These are phyloP conservation scores for Hypericum perforatum DNA, from an alignment of 345 rosid genomes.

Conservation along the genomic window DNA sequence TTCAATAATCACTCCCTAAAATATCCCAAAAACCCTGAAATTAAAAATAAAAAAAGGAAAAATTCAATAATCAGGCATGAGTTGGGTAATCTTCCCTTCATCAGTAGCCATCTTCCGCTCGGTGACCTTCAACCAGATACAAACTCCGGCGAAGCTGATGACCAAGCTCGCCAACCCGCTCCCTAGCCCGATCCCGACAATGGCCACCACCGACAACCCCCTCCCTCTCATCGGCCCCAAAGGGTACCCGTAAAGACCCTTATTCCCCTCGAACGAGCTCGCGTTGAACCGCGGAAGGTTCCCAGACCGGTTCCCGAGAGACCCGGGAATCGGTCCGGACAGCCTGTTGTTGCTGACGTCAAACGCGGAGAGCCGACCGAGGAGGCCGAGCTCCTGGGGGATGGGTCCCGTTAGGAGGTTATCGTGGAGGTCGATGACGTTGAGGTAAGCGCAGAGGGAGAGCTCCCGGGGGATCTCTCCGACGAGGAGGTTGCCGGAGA, in stretches of 20 bases:
- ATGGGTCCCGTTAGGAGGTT: constrained; percentile 65
- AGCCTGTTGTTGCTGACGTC: constrained; percentile 68
- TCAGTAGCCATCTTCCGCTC: constrained; percentile 57
- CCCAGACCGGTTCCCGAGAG: constrained; percentile 55
- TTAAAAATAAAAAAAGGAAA: not conserved
- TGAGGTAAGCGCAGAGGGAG: constrained; percentile 70
- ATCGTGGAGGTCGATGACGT: constrained; percentile 79
- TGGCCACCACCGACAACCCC: constrained; percentile 73
- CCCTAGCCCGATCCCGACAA: constrained; percentile 91
- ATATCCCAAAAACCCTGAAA: not conserved
- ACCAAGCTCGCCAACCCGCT: constrained; percentile 84
- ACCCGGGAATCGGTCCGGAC: constrained; percentile 63
- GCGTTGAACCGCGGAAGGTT: constrained; percentile 59
- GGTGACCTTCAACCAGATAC: constrained; percentile 71
- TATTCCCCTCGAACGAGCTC: constrained; percentile 65
- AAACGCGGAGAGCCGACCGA: constrained; percentile 58
- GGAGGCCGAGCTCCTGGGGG: constrained; percentile 55
- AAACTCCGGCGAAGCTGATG: constrained; percentile 82
- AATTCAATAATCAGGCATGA: constrained; percentile 65
- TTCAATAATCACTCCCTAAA: too few relatives aligned
- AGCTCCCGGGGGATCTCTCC: constrained; percentile 74
- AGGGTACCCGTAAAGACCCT: constrained; percentile 81
- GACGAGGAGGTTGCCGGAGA: constrained; percentile 60
- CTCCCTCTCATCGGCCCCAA: constrained; percentile 47
- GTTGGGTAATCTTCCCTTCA: constrained; percentile 61